A percentile compares a stretch with the other conserved stretches of the same genome.
These are phyloP conservation scores for Colletotrichum liaoningense DNA, from an alignment of 2,329 filamentous ascomycete genomes.

Conservation along the genomic window DNA sequence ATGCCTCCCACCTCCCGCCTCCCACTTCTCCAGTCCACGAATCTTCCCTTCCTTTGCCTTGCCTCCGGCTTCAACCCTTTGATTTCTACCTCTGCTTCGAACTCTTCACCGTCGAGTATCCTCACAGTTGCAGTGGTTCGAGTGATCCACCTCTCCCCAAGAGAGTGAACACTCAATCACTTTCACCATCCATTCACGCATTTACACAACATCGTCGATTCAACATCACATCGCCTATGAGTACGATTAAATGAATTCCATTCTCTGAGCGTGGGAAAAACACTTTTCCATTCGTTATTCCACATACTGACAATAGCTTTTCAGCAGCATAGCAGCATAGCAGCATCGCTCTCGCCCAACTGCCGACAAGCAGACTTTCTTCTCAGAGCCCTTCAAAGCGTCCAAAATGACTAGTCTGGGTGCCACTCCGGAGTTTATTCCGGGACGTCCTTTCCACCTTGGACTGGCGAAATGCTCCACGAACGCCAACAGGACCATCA, in stretches of 20 bases:
- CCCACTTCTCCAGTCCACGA: not conserved
- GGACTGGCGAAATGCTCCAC: not conserved
- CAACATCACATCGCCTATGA: not conserved
- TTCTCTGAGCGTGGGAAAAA: not conserved
- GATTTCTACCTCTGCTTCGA: not conserved
- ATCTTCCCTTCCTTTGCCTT: not conserved
- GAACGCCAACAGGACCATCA: not conserved
- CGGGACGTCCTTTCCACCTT: conserved; percentile 1
- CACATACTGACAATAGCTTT: not conserved
- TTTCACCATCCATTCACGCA: not conserved
- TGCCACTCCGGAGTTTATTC: not conserved
- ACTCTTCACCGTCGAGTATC: not conserved
- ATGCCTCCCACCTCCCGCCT: not conserved
- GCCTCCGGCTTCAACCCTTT: not conserved
- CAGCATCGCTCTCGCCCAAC: not conserved
- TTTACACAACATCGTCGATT: not conserved
- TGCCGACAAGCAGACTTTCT: not conserved
- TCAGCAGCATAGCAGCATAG: not conserved
- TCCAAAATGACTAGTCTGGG: not conserved
- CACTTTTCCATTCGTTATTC: not conserved
- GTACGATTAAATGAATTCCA: not conserved
- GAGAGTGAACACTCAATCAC: not conserved
- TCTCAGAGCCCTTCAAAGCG: not conserved
- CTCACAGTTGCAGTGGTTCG: not conserved
- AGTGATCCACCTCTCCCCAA: not conserved